Evolutionary conservation across 23 red algal genomes (phyloP), one percentile per base, ranked within the genome.

Genomic region (Chondrus crispus): DNA sequence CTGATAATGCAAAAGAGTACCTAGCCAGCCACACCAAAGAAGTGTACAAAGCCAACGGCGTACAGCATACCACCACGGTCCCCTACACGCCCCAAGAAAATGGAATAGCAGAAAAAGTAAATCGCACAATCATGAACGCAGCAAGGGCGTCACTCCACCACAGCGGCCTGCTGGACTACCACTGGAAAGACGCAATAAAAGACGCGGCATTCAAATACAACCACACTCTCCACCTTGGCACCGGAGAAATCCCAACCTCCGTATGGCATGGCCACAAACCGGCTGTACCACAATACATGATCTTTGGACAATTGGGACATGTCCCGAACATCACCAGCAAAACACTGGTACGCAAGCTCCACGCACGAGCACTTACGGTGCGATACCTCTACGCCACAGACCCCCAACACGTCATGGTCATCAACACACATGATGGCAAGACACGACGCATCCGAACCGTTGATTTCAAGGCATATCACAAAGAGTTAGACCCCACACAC

Each of bases 401-500:
- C 39, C n/a, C 33, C 7, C 30, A 28, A 8, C 5, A 43, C 33
- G 43, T 76, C 19, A 76, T 48, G 37, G 28, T 38, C 7, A 4
- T 76, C 37, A 46, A 43, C 71, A 24, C 43, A 5, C 28, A 7
- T 38, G 43, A 26, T 20, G 5, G 4, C 7, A 7, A 42, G 19
- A 24, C 44, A 26, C n/a, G 28, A 76, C 71, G 44, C 33, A 19
- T 19, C 13, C 86, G 73, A 19, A 46, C 60, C 52, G 8, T 90
- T 1, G 74, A 90, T 24, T 62, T 90, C 86, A 52, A 55, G 26
- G 30, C 54, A 55, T 81, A 90, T 36, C 19, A 80, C 13, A 49
- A 20, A 29, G 12, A 1, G 35, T 2, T n/a, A 6, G 86, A 90
- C 46, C 86, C 70, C 1, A 54, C 33, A 35, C 19, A 54, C 4